Evolutionary conservation across 345 rosid genomes (phyloP).

Genomic region (Eucalyptus curtisii): DNA sequence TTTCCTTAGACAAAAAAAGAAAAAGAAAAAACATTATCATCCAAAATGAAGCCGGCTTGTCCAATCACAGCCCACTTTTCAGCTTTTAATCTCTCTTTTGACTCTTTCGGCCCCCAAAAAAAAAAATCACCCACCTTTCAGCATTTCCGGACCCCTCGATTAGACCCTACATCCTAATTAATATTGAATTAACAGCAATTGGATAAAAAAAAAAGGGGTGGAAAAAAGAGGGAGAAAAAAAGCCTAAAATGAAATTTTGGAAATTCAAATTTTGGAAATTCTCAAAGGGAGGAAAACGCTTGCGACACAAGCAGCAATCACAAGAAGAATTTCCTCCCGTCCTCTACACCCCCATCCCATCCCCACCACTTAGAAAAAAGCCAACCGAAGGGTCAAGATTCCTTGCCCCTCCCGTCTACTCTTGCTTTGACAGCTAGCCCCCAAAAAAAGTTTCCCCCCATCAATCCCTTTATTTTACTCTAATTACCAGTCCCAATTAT

Average conservation of each 20-base stretch:
- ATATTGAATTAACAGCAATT: not conserved
- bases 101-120: not conserved
- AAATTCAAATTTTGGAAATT: not conserved
- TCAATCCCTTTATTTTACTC: not conserved
- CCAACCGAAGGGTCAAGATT: constrained; percentile 29
- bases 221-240: not conserved
- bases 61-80: not conserved
- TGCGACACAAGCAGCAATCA: not conserved
- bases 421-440: constrained; percentile 24
- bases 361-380: constrained; percentile 1
- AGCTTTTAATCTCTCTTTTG: not conserved
- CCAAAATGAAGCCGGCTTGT: not conserved
- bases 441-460: not conserved
- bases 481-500: not conserved
- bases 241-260: not conserved
- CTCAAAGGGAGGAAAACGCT: not conserved
- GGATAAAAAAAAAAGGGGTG: no score
- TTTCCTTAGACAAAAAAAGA: not conserved
- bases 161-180: not conserved
- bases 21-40: not conserved
- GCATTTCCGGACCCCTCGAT: not conserved
- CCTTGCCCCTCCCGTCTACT: constrained; percentile 37
- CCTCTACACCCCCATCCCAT: not conserved
- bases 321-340: not conserved
- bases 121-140: not conserved